Base-by-base conservation (phyloP, 2,329 filamentous ascomycete genomes). In the Fragosphaeria purpurea region DNA sequence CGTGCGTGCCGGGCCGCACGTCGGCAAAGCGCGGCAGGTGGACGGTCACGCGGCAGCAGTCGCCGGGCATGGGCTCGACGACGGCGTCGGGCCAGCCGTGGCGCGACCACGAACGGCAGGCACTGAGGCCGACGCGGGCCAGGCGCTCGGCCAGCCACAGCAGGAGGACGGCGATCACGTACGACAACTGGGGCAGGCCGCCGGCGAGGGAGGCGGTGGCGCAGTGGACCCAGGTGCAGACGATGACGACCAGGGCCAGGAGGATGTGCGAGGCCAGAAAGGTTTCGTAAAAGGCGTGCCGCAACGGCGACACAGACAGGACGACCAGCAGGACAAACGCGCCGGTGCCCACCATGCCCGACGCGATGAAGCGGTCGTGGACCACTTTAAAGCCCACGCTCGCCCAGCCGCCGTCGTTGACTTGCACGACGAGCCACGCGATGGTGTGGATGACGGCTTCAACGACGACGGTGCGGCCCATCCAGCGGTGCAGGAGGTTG, bases 281-380 rank as follows among this genome's bases (percentile, higher is more conserved):
- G 1, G 88, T 94, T 70, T 98, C 93, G 70, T 98, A 98, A 65
- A 95, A 96, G 40, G 90, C 89, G 66, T 96, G 91, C 54, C 93
- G 83, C 47, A 98, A 63, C 0, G 89, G 85, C 3, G 88, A 91
- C 49, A 86, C 71, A 8, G 88, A 84, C 33, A 84, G 72, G 47
- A 95, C 61, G 49, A 86, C 62, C 44, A 97, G 72, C 43, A 86
- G 63, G 41, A 79, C 59, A 62, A 95, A 77, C 39, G 78, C 75
- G 46, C 78, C 64, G 2, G 72, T 76, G 44, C 76, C 83, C 32
- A 83, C 47, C 4, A 56, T 68, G 30, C 70, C 73, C 7, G 74
- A 83, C 34, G 68, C 65, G 53, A 88, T 81, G 61, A 89, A 91
- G 10, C 71, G 69, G 58, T 82, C 77, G 49, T 72, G 68, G 9